A percentile compares a stretch with the other conserved stretches of the same genome.
phyloP scores from a whole-genome alignment of 768 basidiomycete species.

The Fibroporia radiculosa region DNA sequence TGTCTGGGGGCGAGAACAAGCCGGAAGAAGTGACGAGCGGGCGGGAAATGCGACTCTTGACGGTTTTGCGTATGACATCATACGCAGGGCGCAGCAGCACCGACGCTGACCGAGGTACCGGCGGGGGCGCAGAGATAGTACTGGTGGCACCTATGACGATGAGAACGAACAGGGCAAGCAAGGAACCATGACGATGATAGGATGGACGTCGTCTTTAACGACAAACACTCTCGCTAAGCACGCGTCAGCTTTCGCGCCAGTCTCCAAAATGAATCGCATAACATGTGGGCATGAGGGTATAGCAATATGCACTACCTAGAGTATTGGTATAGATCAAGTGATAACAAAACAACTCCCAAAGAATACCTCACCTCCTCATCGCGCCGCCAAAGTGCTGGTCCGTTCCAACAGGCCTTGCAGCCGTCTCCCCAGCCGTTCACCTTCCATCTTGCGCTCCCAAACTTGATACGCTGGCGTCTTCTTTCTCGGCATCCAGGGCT shows the following conservation, averaged over 20 bases:
- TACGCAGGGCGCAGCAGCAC: too few species aligned
- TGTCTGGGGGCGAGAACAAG: too few species aligned
- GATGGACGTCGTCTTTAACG: too few species aligned
- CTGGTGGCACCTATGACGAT: too few species aligned
- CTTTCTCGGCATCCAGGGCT: conserved; percentile 78
- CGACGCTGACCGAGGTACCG: too few species aligned
- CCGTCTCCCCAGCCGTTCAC: conserved; percentile 58
- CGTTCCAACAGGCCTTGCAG: conserved; percentile 67
- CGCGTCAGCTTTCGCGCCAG: not conserved
- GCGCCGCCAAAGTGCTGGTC: conserved; percentile 33
- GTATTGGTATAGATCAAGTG: conserved; percentile 8
- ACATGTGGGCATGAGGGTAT: conserved; percentile 12
- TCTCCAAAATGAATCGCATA: not conserved
- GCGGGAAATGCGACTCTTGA: too few species aligned
- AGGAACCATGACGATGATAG: too few species aligned
- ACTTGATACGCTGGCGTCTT: conserved; percentile 78
- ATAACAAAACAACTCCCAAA: not conserved
- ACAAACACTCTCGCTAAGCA: not conserved
- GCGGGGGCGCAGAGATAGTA: too few species aligned
- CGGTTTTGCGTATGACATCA: too few species aligned
- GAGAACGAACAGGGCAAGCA: too few species aligned
- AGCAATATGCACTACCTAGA: conserved; percentile 11
- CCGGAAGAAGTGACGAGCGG: too few species aligned
- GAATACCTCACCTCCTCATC: not conserved
- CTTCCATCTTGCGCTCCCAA: conserved; percentile 67